Evolutionary conservation across 2,329 filamentous ascomycete genomes (phyloP).

Genomic region (Colletotrichum truncatum): DNA sequence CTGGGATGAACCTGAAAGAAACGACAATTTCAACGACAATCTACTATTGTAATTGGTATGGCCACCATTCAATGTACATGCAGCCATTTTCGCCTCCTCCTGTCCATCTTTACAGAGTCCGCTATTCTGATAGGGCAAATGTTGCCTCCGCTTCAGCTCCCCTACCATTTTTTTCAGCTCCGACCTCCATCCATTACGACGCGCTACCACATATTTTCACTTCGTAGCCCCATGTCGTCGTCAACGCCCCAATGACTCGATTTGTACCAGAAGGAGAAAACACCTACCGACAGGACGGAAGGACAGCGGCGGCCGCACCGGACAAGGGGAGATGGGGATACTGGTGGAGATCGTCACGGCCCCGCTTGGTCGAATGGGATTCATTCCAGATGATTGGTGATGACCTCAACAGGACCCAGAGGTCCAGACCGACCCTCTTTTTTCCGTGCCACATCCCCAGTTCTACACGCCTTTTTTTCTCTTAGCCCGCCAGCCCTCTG

Average conservation of each 20-base stretch:
- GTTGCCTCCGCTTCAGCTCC: background rate
- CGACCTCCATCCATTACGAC: slow-evolving; percentile 2
- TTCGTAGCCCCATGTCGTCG: background rate
- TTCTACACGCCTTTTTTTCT: background rate
- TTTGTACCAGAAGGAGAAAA: background rate
- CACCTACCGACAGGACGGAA: slow-evolving; percentile 5
- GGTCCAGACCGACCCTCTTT: slow-evolving; percentile 11
- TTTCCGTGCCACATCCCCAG: background rate
- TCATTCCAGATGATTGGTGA: slow-evolving; percentile 13
- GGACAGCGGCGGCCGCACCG: background rate
- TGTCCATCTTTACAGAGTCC: slow-evolving; percentile 4
- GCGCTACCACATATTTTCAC: background rate
- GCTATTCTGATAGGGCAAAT: background rate
- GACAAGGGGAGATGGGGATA: background rate
- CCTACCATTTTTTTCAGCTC: background rate
- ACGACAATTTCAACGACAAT: slow-evolving; percentile 17
- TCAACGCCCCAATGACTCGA: slow-evolving; percentile 14
- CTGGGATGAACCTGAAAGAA: slow-evolving; percentile 18
- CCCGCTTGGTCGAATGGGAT: slow-evolving; percentile 19
- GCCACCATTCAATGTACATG: background rate
- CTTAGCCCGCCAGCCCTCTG: background rate
- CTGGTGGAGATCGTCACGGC: background rate
- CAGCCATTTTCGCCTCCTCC: slow-evolving; percentile 13
- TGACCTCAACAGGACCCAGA: slow-evolving; percentile 14
- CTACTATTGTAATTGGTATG: slow-evolving; percentile 7